Evolutionary conservation across 2,329 filamentous ascomycete genomes (phyloP).

Genomic region (Colletotrichum sp.): DNA sequence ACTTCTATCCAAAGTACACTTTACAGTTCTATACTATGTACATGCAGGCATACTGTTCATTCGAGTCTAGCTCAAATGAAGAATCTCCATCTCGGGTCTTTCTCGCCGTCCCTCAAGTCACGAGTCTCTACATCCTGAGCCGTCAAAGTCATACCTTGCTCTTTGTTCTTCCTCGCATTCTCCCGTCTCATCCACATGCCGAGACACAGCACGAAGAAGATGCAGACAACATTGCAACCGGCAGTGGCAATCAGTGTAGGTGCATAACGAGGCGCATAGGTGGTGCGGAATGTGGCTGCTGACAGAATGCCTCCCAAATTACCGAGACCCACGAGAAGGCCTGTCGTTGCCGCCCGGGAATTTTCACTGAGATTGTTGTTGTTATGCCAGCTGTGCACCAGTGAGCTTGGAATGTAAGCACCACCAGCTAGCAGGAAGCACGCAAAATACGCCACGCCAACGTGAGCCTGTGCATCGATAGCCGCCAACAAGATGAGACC

Average conservation of each 20-base stretch:
- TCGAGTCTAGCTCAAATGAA: slow-evolving; percentile 22
- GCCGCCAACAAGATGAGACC: slow-evolving; percentile 54
- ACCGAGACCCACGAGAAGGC: slow-evolving; percentile 52
- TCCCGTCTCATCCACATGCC: slow-evolving; percentile 51
- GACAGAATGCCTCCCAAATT: slow-evolving; percentile 49
- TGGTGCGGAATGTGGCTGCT: slow-evolving; percentile 44
- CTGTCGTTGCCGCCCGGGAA: slow-evolving; percentile 48
- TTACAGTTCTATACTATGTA: background rate
- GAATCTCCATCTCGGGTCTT: slow-evolving; percentile 40
- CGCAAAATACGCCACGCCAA: slow-evolving; percentile 53
- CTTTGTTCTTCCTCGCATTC: slow-evolving; percentile 42
- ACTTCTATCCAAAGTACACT: background rate
- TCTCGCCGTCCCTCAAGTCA: slow-evolving; percentile 41
- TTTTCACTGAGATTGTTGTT: slow-evolving; percentile 50
- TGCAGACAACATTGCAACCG: slow-evolving; percentile 49
- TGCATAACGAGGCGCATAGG: slow-evolving; percentile 53
- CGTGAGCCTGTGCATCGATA: slow-evolving; percentile 31
- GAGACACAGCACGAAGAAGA: slow-evolving; percentile 40
- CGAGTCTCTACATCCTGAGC: slow-evolving; percentile 44
- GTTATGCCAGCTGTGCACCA: slow-evolving; percentile 54
- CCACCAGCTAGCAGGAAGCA: slow-evolving; percentile 53
- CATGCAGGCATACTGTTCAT: too few species aligned
- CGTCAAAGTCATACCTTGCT: slow-evolving; percentile 37
- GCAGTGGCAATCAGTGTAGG: slow-evolving; percentile 44
- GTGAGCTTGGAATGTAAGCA: slow-evolving; percentile 54